Evolutionary conservation across 2,329 filamentous ascomycete genomes (phyloP), one percentile per base, ranked within the genome.

Genomic region (Trichoderma breve): DNA sequence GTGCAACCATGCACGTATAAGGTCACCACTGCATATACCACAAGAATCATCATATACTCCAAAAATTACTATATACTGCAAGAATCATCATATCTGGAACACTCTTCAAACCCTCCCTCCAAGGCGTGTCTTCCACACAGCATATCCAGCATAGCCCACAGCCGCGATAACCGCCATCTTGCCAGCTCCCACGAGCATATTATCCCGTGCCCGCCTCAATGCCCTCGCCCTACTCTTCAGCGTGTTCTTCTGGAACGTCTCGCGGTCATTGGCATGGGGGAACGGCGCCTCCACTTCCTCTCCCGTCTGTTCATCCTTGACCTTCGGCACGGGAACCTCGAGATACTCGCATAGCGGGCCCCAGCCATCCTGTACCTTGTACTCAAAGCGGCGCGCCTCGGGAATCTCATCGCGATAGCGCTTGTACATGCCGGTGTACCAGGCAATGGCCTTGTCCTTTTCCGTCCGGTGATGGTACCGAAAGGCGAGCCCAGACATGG

Each of bases 331-430:
- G 0, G 80, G 76, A 55, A 83, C 80, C 8, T 75, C 79, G 2
- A 85, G 77, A 53, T 82, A 81, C 24, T 78, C 71, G 65, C 83
- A 85, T 11, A 85, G 77, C 8, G 83, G 82, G n/a, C 62, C 76
- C 82, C 82, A 85, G 4, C 83, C 83, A 8, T 82, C 79, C 32
- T 77, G 76, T 14, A 84, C 77, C n/a, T 74, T 75, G 72, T 78
- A 84, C 71, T 84, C 81, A 26, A 85, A 74, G 26, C 83, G 74
- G 0, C 80, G 76, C 15, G 81, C 78, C 3, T 73, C 74, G 7
- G 80, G 76, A 21, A 83, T 81, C 30, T 76, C 74, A 14, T 78
- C 77, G 8, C 79, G 77, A 21, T 81, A 81, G 64, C 82, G 79
- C 26, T 76, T 75, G 69, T 84, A 84, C 43, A 80, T 80, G 0